These are phyloP conservation scores for Nakazawaea holstii DNA, from an alignment of 805 yeast species.

Conservation along the genomic window DNA sequence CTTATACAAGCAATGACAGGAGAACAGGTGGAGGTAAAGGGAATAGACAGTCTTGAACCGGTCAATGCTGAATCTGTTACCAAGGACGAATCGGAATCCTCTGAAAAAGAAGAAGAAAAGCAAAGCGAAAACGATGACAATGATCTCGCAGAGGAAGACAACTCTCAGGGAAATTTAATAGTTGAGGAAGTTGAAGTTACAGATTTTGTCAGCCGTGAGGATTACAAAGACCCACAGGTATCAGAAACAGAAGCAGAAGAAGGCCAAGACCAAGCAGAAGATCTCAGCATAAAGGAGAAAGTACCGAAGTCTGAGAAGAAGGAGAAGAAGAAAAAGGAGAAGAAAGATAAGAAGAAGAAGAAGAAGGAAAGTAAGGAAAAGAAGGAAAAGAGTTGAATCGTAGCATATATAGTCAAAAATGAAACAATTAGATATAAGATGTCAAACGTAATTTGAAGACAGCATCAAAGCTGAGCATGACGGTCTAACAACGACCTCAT, in stretches of 20 bases:
- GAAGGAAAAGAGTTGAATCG: slow-evolving; percentile 8
- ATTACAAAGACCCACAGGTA: slow-evolving; percentile 16
- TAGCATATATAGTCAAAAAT: too few relatives aligned
- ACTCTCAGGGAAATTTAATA: slow-evolving; percentile 23
- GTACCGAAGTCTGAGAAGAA: slow-evolving; percentile 15
- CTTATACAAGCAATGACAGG: slow-evolving; percentile 30
- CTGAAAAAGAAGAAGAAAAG: slow-evolving; percentile 6
- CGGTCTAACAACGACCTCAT: too few relatives aligned
- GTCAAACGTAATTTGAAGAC: background rate
- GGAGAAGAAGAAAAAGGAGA: slow-evolving; percentile 14
- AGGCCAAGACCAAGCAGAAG: background rate
- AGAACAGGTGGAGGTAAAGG: slow-evolving; percentile 28
- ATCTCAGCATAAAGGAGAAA: slow-evolving; percentile 8
- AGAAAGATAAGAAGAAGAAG: slow-evolving; percentile 12
- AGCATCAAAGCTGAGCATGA: background rate
- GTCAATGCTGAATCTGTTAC: too few relatives aligned
- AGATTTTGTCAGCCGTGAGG: slow-evolving; percentile 25
- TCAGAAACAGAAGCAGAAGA: slow-evolving; percentile 10
- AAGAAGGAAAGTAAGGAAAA: slow-evolving; percentile 12
- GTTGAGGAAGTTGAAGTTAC: slow-evolving; percentile 39
- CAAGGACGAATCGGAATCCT: slow-evolving; percentile 3
- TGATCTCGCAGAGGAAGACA: slow-evolving; percentile 1
- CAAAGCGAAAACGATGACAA: slow-evolving; percentile 8
- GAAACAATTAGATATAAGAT: too few relatives aligned
- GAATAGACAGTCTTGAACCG: slow-evolving; percentile 15